Evolutionary conservation across 2,329 filamentous ascomycete genomes (phyloP).

Genomic region (Cladophialophora chaetospira): DNA sequence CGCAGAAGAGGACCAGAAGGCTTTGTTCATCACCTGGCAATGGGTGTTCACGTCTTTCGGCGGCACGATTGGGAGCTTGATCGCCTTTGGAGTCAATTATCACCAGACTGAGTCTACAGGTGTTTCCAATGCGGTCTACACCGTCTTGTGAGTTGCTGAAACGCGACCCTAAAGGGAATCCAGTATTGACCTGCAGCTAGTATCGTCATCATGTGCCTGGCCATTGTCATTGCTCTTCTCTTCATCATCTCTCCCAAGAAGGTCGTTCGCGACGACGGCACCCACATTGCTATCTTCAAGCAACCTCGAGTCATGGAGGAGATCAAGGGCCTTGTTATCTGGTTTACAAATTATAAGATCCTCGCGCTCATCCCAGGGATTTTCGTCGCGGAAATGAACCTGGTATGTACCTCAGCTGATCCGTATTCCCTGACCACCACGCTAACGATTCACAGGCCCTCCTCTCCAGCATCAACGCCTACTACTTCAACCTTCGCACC

Average conservation of each 20-base stretch:
- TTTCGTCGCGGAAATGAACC: slow-evolving; percentile 28
- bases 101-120: slow-evolving; percentile 23
- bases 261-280: slow-evolving; percentile 32
- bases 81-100: slow-evolving; percentile 31
- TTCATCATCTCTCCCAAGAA: slow-evolving; percentile 26
- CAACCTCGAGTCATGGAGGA: slow-evolving; percentile 22
- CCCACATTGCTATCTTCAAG: slow-evolving; percentile 32
- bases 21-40: slow-evolving; percentile 28
- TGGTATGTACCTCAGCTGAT: slow-evolving; percentile 11
- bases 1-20: slow-evolving; percentile 27
- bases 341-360: slow-evolving; percentile 21
- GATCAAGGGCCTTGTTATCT: slow-evolving; percentile 20
- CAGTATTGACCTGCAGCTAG: not conserved
- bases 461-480: slow-evolving; percentile 21
- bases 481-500: slow-evolving; percentile 32
- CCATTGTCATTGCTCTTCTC: slow-evolving; percentile 21
- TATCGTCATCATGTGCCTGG: slow-evolving; percentile 28
- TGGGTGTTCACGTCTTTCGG: slow-evolving; percentile 26
- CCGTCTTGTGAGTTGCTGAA: slow-evolving; percentile 21
- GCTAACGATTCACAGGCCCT: not conserved
- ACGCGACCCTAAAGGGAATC: not conserved
- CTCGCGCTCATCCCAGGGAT: slow-evolving; percentile 22
- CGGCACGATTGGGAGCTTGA: slow-evolving; percentile 25
- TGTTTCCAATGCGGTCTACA: slow-evolving; percentile 29
- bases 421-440: not conserved